Conservation (phyloP, 2,329 filamentous ascomycete genomes). For the Dendrostoma leiphaemia region DNA sequence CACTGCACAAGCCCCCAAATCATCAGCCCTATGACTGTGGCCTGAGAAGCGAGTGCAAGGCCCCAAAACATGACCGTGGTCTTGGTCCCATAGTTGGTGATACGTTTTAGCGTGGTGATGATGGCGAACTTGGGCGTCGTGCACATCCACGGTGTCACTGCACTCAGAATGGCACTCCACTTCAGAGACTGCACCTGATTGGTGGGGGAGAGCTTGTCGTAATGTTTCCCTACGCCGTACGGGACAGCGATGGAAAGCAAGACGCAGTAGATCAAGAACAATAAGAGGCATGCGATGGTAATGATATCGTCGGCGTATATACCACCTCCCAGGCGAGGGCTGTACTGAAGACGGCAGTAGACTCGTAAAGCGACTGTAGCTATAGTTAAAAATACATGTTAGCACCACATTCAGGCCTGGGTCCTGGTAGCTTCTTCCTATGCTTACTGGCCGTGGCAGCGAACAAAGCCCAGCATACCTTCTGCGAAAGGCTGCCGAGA, state of each 20-base stretch:
- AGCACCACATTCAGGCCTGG: too few species aligned
- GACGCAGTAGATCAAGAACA: constrained; percentile 29
- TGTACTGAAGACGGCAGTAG: constrained; percentile 24
- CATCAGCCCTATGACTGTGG: constrained; percentile 27
- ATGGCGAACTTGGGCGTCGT: constrained; percentile 34
- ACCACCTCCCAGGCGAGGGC: constrained; percentile 19
- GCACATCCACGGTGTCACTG: constrained; percentile 32
- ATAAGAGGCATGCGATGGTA: constrained; percentile 27
- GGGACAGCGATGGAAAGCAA: constrained; percentile 27
- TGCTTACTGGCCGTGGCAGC: constrained; percentile 22
- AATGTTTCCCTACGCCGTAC: constrained; percentile 28
- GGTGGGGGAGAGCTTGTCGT: constrained; percentile 17
- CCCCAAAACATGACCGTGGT: constrained; percentile 30
- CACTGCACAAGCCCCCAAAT: constrained; percentile 32
- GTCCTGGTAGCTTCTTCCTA: too few species aligned
- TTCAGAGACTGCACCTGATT: constrained; percentile 22
- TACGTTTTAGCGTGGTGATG: constrained; percentile 30
- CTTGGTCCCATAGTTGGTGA: constrained; percentile 28
- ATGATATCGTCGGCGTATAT: constrained; percentile 31
- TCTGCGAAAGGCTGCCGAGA: constrained; percentile 6
- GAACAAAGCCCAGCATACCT: constrained; percentile 22
- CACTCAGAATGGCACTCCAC: constrained; percentile 30
- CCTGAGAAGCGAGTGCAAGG: constrained; percentile 30
- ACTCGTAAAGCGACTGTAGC: constrained; percentile 28
- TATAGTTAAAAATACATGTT: too few species aligned